phyloP scores from a whole-genome alignment of 1,284 basidiomycete genomes.

The Peniophora sp. region DNA sequence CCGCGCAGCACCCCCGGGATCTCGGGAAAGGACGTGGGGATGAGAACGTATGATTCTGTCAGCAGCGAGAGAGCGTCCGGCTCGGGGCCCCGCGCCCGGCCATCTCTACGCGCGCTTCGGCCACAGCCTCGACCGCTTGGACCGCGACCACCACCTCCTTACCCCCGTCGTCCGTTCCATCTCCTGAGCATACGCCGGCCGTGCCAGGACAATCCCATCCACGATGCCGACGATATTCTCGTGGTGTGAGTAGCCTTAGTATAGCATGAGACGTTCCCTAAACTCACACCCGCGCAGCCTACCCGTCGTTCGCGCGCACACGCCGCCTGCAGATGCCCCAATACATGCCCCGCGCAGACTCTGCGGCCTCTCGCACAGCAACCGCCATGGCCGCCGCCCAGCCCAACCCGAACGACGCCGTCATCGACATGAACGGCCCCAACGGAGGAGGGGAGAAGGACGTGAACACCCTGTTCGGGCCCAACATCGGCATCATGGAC shows the following conservation, averaged over 20 bases:
- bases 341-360: slow-evolving; percentile 42
- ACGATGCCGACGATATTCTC: too few species aligned
- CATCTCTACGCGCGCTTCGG: neutral
- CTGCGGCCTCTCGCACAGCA: slow-evolving; percentile 33
- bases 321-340: slow-evolving; percentile 39
- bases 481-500: slow-evolving; percentile 52
- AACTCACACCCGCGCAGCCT: neutral
- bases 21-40: too few species aligned
- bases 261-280: too few species aligned
- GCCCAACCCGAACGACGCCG: slow-evolving; percentile 16
- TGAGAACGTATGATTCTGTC: too few species aligned
- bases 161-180: neutral
- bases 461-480: slow-evolving; percentile 57
- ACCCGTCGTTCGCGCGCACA: slow-evolving; percentile 48
- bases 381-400: slow-evolving; percentile 33
- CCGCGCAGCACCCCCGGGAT: too few species aligned
- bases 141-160: neutral
- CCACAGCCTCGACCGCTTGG: slow-evolving; percentile 24
- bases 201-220: too few species aligned
- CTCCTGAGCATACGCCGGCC: neutral
- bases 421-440: slow-evolving; percentile 10
- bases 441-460: slow-evolving; percentile 28
- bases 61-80: too few species aligned
- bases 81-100: too few species aligned
- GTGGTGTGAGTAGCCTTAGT: too few species aligned